These are phyloP conservation scores for Paramecium pentaurelia DNA, from an alignment of 73 alveolate genomes.

Conservation along the genomic window DNA sequence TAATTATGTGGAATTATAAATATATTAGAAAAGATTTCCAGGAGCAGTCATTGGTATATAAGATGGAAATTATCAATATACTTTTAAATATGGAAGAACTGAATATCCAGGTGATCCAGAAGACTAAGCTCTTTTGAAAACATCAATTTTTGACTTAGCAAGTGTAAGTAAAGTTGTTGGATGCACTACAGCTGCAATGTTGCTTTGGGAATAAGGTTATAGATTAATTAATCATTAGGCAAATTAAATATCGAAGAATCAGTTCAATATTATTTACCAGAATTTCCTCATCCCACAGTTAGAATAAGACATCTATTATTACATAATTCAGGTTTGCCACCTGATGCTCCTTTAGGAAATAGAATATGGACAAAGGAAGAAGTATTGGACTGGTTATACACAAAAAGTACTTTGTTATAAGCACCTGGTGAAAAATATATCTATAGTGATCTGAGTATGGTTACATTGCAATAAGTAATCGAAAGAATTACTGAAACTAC, in stretches of 20 bases:
- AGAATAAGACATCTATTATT: conserved; percentile 18
- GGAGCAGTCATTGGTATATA: conserved; percentile 40
- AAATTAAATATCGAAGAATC: conserved; percentile 32
- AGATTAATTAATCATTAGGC: background rate
- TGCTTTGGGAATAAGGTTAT: conserved; percentile 39
- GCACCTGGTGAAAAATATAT: conserved; percentile 49
- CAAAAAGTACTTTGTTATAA: conserved; percentile 1
- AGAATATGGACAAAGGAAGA: conserved; percentile 18
- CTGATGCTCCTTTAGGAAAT: conserved; percentile 48
- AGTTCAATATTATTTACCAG: conserved; percentile 43
- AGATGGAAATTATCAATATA: background rate
- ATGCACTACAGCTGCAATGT: conserved; percentile 55
- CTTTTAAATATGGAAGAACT: conserved; percentile 42
- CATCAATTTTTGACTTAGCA: conserved; percentile 49
- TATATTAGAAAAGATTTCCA: background rate
- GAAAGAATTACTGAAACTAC: conserved; percentile 43
- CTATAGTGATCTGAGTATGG: conserved; percentile 62
- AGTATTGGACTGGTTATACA: background rate
- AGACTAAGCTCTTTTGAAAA: background rate
- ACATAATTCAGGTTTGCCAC: conserved; percentile 56
- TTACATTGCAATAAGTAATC: conserved; percentile 47
- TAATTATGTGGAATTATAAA: background rate
- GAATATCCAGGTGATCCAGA: conserved; percentile 54
- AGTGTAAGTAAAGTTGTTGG: conserved; percentile 59
- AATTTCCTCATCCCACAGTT: conserved; percentile 20